A percentile compares a stretch with the other conserved stretches of the same genome.
Evolutionary conservation across 805 yeast genomes (phyloP).

Genomic region (Saccharomycopsis sp.): DNA sequence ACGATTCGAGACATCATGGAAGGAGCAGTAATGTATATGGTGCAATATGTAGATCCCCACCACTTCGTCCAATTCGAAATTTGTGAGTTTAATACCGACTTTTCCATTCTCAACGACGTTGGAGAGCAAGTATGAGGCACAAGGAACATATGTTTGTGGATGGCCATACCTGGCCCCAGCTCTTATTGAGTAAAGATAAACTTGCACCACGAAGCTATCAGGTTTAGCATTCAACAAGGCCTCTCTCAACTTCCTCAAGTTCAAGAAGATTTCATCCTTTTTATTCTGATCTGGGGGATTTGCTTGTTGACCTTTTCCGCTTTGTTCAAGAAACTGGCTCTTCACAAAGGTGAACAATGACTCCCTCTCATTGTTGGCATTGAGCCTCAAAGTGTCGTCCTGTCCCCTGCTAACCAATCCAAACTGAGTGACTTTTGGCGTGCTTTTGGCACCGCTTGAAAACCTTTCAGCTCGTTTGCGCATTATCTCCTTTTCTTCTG

Average conservation of each 20-base stretch:
- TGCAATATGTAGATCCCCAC: constrained; percentile 38
- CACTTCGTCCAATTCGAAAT: constrained; percentile 33
- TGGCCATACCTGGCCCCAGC: constrained; percentile 40
- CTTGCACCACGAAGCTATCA: constrained; percentile 36
- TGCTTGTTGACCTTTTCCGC: background rate
- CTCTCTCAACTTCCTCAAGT: constrained; percentile 47
- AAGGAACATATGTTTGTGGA: constrained; percentile 50
- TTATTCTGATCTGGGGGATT: constrained; percentile 3
- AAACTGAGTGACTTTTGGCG: constrained; percentile 3
- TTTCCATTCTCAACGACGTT: constrained; percentile 24
- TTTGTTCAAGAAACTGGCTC: constrained; percentile 2
- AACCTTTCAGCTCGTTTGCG: constrained; percentile 4
- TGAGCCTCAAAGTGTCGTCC: constrained; percentile 12
- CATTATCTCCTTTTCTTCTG: constrained; percentile 5
- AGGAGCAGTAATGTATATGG: constrained; percentile 22
- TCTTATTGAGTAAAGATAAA: constrained; percentile 42
- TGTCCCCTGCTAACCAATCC: constrained; percentile 19
- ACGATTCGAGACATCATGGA: background rate
- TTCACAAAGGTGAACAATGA: constrained; percentile 11
- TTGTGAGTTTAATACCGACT: background rate
- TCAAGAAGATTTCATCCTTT: constrained; percentile 27
- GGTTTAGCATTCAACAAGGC: constrained; percentile 35
- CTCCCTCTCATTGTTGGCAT: constrained; percentile 16
- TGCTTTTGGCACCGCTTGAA: too few species aligned
- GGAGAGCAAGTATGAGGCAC: constrained; percentile 30